A percentile compares a stretch with the other conserved stretches of the same genome.
These are phyloP conservation scores for Stephanodiscus triporus DNA, from an alignment of 108 stramenopile genomes.

Conservation along the genomic window DNA sequence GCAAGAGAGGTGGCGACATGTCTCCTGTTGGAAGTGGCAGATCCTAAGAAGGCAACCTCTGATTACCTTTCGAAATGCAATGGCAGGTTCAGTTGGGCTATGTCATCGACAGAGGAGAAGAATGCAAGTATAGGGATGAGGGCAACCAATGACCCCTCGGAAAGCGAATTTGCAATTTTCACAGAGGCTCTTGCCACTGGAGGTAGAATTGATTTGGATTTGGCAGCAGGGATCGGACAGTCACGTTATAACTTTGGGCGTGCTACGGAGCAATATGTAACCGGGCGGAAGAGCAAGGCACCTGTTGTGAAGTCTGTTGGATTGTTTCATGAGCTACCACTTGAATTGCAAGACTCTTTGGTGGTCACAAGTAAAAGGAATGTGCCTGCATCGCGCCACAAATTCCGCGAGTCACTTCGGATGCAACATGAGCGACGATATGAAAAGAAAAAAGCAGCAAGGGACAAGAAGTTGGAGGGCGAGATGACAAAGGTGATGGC, in stretches of 20 bases:
- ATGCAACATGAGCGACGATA: background rate
- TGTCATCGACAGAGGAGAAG: slow-evolving; percentile 2
- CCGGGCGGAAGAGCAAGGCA: slow-evolving; percentile 12
- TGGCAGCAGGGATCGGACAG: slow-evolving; percentile 12
- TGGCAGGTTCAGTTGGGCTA: slow-evolving; percentile 4
- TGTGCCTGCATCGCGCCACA: background rate
- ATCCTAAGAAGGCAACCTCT: background rate
- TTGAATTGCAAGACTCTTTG: slow-evolving; percentile 5
- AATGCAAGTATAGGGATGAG: slow-evolving; percentile 14
- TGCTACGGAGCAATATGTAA: background rate
- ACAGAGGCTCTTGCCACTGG: slow-evolving; percentile 3
- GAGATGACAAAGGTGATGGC: slow-evolving; percentile 2
- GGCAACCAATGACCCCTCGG: slow-evolving; percentile 23
- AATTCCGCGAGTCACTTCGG: background rate
- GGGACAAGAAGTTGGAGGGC: slow-evolving; percentile 8
- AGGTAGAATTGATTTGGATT: background rate
- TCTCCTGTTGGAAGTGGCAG: background rate
- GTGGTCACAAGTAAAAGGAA: slow-evolving; percentile 1
- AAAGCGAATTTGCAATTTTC: slow-evolving; percentile 16
- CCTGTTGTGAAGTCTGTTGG: slow-evolving; percentile 1
- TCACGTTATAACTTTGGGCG: slow-evolving; percentile 16
- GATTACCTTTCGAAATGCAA: background rate
- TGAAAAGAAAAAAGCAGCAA: background rate
- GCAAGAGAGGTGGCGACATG: background rate
- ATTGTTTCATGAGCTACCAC: slow-evolving; percentile 14